Base-by-base conservation (phyloP, 768 basidiomycete genomes). In the Mycena olivaceomarginata region DNA sequence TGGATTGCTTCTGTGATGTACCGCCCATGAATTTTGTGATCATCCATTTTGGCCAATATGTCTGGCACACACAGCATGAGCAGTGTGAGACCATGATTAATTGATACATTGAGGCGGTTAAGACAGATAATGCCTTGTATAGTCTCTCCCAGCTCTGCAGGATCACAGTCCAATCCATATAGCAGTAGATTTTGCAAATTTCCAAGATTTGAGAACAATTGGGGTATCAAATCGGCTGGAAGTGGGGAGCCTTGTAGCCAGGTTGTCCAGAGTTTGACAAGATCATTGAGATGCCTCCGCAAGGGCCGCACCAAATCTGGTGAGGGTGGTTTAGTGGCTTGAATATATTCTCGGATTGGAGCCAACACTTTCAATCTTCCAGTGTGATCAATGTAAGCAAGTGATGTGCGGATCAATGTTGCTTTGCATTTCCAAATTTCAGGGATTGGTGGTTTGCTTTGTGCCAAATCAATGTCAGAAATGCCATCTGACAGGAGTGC, bases 1-100 rank as follows among this genome's bases (percentile, higher is more conserved):
- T 70, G 13, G 22, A 70, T 37, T 25, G 18, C 16, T 62, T 37
- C 69, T 11, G 16, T 70, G 69, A 70, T 70, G 31, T 31, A 70
- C 9, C 57, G 37, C 5, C 57, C 69, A 13, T 70, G 59, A 16
- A 70, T 41, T 25, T 46, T 41, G 18, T 62, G 57, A 9, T 70
- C 69, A 13, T 48, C 69, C 7, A 62, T 60, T 20, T 48, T 10
- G 16, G n/a, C 57, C 6, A 70, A 45, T 2, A 70, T 4, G 12
- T 51, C 48, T 51, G 48, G 48, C 48, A 51, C 2, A 5, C 48
- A 16, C 48, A 13, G 48, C 48, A 15, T 51, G 18, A 25, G 69
- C 40, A 1, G 60, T 43, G 22, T 70, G 41, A 70, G 25, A 18
- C 69, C 69, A 13, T 57, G 57, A 13, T 13, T 18, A 41, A 62